Evolutionary conservation across 2,329 filamentous ascomycete genomes (phyloP).

Genomic region (Byssoonygena ceratinophila): DNA sequence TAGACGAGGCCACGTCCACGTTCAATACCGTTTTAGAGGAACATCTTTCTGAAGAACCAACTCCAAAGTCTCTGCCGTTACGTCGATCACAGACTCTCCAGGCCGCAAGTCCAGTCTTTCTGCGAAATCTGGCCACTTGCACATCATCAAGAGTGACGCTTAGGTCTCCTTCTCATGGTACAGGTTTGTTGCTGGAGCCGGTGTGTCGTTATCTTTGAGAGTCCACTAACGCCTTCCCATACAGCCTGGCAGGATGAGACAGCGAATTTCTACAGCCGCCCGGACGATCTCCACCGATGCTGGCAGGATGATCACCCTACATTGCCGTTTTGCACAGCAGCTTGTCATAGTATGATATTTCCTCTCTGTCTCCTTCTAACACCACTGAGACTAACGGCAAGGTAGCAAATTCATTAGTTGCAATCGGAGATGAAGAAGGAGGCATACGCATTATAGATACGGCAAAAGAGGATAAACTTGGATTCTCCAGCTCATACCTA

Average conservation of each 20-base stretch:
- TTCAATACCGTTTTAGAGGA: conserved; percentile 16
- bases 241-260: conserved; percentile 50
- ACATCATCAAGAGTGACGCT: conserved; percentile 27
- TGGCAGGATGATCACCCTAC: conserved; percentile 34
- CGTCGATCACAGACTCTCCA: conserved; percentile 30
- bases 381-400: conserved; percentile 18
- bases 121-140: conserved; percentile 28
- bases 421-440: conserved; percentile 60
- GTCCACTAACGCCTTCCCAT: conserved; percentile 15
- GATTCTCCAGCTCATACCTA: conserved; percentile 49
- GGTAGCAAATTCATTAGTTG: conserved; percentile 54
- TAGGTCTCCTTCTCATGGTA: conserved; percentile 27
- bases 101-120: conserved; percentile 31
- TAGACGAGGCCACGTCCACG: conserved; percentile 24
- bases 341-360: conserved; percentile 52
- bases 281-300: conserved; percentile 45
- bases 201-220: not conserved
- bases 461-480: conserved; percentile 37
- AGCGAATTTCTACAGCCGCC: conserved; percentile 48
- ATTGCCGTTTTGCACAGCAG: conserved; percentile 55
- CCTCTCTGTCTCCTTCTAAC: not conserved
- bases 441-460: conserved; percentile 55
- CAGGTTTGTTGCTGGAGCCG: conserved; percentile 25
- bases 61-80: conserved; percentile 25
- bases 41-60: conserved; percentile 11